Base-by-base conservation (phyloP, 2,329 filamentous ascomycete genomes). In the Diaporthe vexans region DNA sequence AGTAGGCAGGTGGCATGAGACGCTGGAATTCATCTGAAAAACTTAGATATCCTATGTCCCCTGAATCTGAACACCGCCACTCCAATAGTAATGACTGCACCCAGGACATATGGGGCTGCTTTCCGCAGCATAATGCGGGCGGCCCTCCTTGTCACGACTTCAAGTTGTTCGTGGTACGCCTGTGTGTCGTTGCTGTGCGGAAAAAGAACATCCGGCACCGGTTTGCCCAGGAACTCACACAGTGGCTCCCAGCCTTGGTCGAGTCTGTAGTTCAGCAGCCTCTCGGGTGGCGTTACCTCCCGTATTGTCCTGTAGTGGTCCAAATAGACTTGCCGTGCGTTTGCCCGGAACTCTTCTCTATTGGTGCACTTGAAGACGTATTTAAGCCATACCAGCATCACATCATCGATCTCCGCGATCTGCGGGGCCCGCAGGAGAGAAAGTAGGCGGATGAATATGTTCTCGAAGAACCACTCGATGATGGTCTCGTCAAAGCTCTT, bases 401-500 rank as follows among this genome's bases (percentile, higher is more conserved):
- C 74, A n/a, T 76, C 63, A 37, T 68, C 63, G 4, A 68, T 68
- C 17, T 68, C 63, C 2, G 63, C 48, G 2, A 68, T 21, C 19
- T 68, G 63, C 19, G 63, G 63, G 2, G 63, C 63, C n/a, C 48
- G 40, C 33, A 68, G 33, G 1, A 68, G 19, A 11, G 63, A 68
- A 4, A 68, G 63, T 2, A 52, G 9, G 4, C 63, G 73, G 46
- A 80, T 77, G 7, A 82, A 72, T 35, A 79, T 82, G 40, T 76
- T 76, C 11, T 74, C 75, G 24, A 79, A 57, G 73, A 68, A 68
- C 63, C 63, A 68, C 15, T 68, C 48, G n/a, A 68, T 40, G 8
- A 68, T 68, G 15, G 63, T 68, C 33, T 68, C 83, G 84, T 37
- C 76, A 72, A 77, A 82, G 79, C 86, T 85, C 86, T 35, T 78